Evolutionary conservation across 176 grass and related monocot species (phyloP).

Genomic region (Otatea glauca): DNA sequence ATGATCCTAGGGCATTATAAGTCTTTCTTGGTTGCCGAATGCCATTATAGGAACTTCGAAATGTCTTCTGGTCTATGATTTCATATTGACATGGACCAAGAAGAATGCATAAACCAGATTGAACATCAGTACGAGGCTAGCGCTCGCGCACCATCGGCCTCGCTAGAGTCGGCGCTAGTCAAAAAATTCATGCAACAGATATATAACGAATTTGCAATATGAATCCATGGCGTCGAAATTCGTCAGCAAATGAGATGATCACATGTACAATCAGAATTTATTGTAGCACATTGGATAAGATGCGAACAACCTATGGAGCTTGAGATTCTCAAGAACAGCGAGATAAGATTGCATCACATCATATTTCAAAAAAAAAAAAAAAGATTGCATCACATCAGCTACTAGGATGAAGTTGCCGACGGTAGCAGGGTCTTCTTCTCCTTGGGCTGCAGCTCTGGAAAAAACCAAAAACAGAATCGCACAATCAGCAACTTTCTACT

Average conservation of each 20-base stretch:
- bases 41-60: neutral
- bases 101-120: neutral
- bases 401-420: neutral
- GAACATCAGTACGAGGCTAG: neutral
- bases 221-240: neutral
- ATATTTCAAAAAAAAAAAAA: neutral
- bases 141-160: too few species aligned
- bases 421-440: conserved; percentile 47
- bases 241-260: neutral
- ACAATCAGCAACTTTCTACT: neutral
- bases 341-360: neutral
- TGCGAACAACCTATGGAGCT: neutral
- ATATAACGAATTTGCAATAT: too few species aligned
- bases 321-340: neutral
- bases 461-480: neutral
- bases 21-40: neutral
- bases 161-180: too few species aligned
- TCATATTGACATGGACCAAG: neutral
- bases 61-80: neutral
- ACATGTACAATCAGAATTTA: neutral
- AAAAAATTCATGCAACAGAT: too few species aligned
- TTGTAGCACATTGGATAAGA: neutral
- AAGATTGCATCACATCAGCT: neutral
- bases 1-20: neutral
- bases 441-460: conserved; percentile 35